A percentile compares a stretch with the other conserved stretches of the same genome.
Conservation (phyloP, 768 basidiomycete genomes). For the Tephrocybe sp. region DNA sequence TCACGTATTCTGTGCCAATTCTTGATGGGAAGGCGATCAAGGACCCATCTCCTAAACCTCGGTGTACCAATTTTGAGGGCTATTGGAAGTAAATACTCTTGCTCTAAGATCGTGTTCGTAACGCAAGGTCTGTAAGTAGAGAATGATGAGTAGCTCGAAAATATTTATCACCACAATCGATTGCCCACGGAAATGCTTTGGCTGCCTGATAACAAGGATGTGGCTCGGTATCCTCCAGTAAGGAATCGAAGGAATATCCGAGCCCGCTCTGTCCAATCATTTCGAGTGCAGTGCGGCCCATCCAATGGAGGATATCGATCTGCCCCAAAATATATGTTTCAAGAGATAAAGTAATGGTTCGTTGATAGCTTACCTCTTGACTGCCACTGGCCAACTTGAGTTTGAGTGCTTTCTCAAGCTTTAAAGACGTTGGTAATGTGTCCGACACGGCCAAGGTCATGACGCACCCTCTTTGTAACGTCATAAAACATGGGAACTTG, state of each 20-base stretch:
- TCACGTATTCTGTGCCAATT: neutral
- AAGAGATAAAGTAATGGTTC: too few species aligned
- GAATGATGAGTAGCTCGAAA: neutral
- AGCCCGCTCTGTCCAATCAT: slow-evolving; percentile 13
- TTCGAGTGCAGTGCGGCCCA: slow-evolving; percentile 4
- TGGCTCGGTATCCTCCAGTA: neutral
- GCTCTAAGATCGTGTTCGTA: neutral
- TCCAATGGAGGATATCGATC: slow-evolving; percentile 14
- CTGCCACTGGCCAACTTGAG: slow-evolving; percentile 1
- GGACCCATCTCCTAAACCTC: slow-evolving; percentile 7
- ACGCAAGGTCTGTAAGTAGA: neutral
- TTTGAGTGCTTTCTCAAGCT: slow-evolving; percentile 1
- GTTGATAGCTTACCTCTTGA: slow-evolving; percentile 6
- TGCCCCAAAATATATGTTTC: neutral
- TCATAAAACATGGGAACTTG: slow-evolving; percentile 15
- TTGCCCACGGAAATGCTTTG: slow-evolving; percentile 2
- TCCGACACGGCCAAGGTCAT: neutral
- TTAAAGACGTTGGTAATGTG: neutral
- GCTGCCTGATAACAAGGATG: slow-evolving; percentile 6
- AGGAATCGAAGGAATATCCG: neutral
- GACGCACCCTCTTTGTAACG: slow-evolving; percentile 13
- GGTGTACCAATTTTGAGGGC: slow-evolving; percentile 9
- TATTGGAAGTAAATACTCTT: slow-evolving; percentile 6
- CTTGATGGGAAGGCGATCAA: neutral
- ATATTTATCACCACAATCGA: neutral